Base-by-base conservation (phyloP, 108 stramenopile species). In the Seminavis robusta region DNA sequence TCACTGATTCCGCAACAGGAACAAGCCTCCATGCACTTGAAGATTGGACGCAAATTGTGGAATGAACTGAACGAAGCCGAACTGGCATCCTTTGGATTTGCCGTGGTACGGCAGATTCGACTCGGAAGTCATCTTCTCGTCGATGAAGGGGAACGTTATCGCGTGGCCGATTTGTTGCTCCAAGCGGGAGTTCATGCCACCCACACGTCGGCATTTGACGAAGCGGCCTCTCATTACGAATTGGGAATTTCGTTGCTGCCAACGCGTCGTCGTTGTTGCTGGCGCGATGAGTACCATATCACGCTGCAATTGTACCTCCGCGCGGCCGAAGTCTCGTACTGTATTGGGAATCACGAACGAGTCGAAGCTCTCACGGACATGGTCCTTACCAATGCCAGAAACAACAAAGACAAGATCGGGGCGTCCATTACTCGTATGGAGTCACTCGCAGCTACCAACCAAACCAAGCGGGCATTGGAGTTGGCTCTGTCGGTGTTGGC, bases 191-290 rank as follows among this genome's bases (percentile, higher is more conserved):
- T 56, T 36, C 46, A 39, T 48, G 75, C 78, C 4, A 28, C 76
- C 8, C 33, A 50, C 9, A 53, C 43, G 24, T 59, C 56, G n/a
- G 55, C 59, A 11, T 80, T 80, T 60, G 47, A 52, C 15, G 59
- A 69, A 6, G 75, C 78, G 10, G 29, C 67, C 0, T 55, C 52
- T 10, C 69, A 76, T 36, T 49, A 77, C 28, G 25, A 62, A 34
- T 43, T 63, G 36, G 82, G 66, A 21, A 60, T 78, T 7, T 55
- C 54, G 9, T 42, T 77, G 24, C 72, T 83, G 8, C n/a, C n/a
- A n/a, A n/a, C n/a, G n/a, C n/a, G n/a, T n/a, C n/a, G n/a, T n/a
- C n/a, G n/a, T n/a, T 13, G 36, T 37, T 37, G 36, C 13, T 47
- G 46, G 46, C 16, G 26, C 15, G 46, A 47, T 21, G 46, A 47